phyloP scores from a whole-genome alignment of 164 flowering plant species.

The Liriodendron chinense region DNA sequence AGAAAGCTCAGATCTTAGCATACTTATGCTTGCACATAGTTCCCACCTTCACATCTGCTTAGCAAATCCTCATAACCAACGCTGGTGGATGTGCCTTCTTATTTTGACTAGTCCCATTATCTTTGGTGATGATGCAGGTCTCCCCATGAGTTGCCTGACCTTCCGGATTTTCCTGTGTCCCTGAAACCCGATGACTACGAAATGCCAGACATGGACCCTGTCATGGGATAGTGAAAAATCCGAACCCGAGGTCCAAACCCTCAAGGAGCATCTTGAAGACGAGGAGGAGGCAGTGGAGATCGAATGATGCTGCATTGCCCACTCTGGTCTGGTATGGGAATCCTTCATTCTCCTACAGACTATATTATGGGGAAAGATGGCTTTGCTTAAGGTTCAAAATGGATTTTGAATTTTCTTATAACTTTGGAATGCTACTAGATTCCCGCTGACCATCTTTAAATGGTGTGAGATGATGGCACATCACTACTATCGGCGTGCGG shows the following conservation, averaged over 20 bases:
- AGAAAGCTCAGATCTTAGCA: no score
- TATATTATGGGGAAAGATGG: neutral
- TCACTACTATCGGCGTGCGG: no score
- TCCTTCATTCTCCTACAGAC: neutral
- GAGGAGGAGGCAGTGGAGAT: slow-evolving; percentile 36
- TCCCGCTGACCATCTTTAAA: no score
- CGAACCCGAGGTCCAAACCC: slow-evolving; percentile 46
- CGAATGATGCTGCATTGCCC: slow-evolving; percentile 17
- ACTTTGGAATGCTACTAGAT: neutral
- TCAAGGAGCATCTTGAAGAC: slow-evolving; percentile 64
- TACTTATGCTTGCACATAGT: no score
- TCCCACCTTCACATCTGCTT: neutral
- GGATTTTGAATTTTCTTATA: neutral
- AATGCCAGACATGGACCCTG: slow-evolving; percentile 53
- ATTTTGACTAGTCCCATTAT: neutral
- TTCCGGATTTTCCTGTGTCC: slow-evolving; percentile 78
- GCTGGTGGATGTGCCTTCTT: neutral
- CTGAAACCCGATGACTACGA: slow-evolving; percentile 66
- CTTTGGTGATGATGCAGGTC: slow-evolving; percentile 42
- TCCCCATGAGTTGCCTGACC: slow-evolving; percentile 62
- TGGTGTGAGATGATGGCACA: no score
- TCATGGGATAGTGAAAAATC: slow-evolving; percentile 56
- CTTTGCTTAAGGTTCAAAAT: neutral
- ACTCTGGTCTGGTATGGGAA: slow-evolving; percentile 5
- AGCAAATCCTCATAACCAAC: neutral